Conservation (phyloP, 495 filamentous ascomycete species). For the Talaromyces wortmannii region DNA sequence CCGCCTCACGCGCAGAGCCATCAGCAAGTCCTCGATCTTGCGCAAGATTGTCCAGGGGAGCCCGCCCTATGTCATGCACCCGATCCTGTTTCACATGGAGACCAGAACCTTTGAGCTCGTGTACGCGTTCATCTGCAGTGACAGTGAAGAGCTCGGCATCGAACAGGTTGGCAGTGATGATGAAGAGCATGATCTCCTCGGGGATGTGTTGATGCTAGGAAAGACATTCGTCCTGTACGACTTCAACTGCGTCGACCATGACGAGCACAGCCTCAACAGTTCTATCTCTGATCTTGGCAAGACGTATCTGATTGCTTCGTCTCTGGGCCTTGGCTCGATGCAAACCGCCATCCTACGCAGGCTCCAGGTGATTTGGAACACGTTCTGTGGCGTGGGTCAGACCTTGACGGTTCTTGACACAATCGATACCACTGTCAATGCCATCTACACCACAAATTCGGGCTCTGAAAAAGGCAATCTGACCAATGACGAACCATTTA, state of each 20-base stretch:
- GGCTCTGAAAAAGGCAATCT: neutral
- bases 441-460: neutral
- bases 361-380: neutral
- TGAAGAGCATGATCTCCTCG: neutral
- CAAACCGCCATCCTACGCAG: neutral
- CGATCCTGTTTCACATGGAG: neutral
- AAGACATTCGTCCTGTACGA: neutral
- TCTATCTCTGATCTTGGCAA: neutral
- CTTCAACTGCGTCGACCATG: neutral
- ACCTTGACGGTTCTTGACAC: conserved; percentile 27
- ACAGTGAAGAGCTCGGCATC: neutral
- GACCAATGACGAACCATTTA: neutral
- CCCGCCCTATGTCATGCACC: neutral
- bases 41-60: neutral
- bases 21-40: conserved; percentile 1
- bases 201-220: neutral
- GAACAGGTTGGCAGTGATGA: neutral
- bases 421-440: conserved; percentile 30
- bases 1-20: neutral
- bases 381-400: neutral
- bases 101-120: neutral
- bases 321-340: neutral
- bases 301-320: neutral
- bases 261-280: neutral
- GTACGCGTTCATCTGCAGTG: neutral